Percentiles rank a stretch among this genome's conserved stretches.
phyloP scores from a whole-genome alignment of 176 grass and related monocot genomes.

The Oryza rufipogon region DNA sequence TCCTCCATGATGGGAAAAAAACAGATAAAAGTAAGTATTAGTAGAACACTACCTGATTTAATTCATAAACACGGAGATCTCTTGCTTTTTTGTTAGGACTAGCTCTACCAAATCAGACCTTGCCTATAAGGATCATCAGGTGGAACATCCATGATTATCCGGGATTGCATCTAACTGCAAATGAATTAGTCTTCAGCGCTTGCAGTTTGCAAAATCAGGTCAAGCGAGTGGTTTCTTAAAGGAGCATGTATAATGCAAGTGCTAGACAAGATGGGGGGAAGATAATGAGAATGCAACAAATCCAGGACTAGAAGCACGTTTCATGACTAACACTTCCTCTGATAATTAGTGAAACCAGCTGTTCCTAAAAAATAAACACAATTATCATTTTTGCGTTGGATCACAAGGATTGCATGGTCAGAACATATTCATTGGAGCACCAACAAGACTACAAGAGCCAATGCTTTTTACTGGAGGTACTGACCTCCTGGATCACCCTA shows the following conservation, averaged over 20 bases:
- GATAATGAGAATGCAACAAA: background rate
- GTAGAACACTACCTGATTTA: background rate
- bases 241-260: too few species aligned
- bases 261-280: background rate
- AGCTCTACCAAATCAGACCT: too few species aligned
- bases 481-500: background rate
- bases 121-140: too few species aligned
- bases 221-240: too few species aligned
- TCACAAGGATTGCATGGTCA: background rate
- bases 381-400: background rate
- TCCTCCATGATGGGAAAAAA: constrained; percentile 10
- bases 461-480: constrained; percentile 12
- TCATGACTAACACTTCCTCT: background rate
- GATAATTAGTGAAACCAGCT: background rate
- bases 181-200: too few species aligned
- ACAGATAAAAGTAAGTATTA: constrained; percentile 19
- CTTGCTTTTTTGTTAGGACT: too few species aligned
- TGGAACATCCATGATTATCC: too few species aligned
- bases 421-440: background rate
- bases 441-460: background rate
- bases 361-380: background rate
- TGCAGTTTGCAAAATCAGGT: too few species aligned
- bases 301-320: background rate
- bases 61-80: background rate
- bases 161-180: too few species aligned